Base-by-base conservation (phyloP, 352 stramenopile genomes). In the Phytophthora pseudosyringae region DNA sequence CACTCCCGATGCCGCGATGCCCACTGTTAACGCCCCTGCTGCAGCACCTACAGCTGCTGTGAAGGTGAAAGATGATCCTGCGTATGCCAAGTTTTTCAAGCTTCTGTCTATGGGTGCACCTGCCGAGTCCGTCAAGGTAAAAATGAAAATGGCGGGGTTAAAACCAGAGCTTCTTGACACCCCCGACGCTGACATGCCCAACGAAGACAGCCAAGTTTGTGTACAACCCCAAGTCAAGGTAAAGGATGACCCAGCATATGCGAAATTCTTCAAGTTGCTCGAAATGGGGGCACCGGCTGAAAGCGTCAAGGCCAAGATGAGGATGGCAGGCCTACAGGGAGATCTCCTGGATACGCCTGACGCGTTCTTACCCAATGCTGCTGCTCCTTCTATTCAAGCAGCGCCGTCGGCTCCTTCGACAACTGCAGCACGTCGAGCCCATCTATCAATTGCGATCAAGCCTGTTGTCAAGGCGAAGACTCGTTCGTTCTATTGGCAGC, bases 21-120 rank as follows among this genome's bases (percentile, higher is more conserved):
- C 55, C 28, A 46, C 32, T 47, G 8, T 9, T 38, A 44, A 62
- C 38, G 36, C 21, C 21, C 39, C 56, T n/a, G 35, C 21, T 58
- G 38, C 47, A 60, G 36, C 44, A 64, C 2, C 44, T n/a, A 29
- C 33, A 12, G 5, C 44, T 26, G 32, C 53, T 4, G 60, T 88
- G 0, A 73, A 85, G 4, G 79, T 90, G 35, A 91, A 91, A 53
- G 80, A 91, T 45, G 71, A 89, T 39, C 78, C 78, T 0, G 74
- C 73, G 11, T 91, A 92, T 44, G 69, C 81, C 32, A 92, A 89
- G 59, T 92, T 92, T 51, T 92, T 92, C 65, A 92, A 90, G 47
- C 59, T 92, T 4, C 61, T 87, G 7, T 55, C 67, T 0, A 92
- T 92, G 83, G 76, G 78, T 2, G 81, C 83, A 4, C 83, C 83